Evolutionary conservation across 73 alveolate species (phyloP), one percentile per base, ranked within the genome.

Genomic region (Paramecium sonneborni): DNA sequence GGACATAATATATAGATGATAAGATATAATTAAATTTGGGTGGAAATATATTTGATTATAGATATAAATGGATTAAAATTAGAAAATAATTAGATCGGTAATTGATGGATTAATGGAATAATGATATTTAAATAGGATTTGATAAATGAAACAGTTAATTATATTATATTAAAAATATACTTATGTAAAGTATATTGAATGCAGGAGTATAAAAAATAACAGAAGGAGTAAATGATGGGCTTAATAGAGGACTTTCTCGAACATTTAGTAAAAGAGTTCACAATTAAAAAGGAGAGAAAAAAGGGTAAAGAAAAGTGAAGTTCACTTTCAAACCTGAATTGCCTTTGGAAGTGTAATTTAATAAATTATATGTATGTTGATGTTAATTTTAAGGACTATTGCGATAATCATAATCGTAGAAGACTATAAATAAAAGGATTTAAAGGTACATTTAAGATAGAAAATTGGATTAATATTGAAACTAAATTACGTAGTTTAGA

Each of bases 391-490:
- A n/a, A 67, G 84, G 18, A 20, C 20, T 30, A 67, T 30, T 24
- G 46, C 6, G 12, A 24, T 7, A 24, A 67, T 5, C 38, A 32
- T 6, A 35, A 35, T 35, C 28, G 87, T 32, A 43, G 87, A 21
- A 32, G 58, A 0, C 3, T 74, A 18, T 74, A 35, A 21, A 30
- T 79, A 8, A 43, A 79, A 34, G 90, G 90, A 32, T 79, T 24
- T 18, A 79, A 79, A 79, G 90, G 90, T 6, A 79, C 90, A 21
- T 79, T 79, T 23, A 79, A 79, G 72, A 46, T 79, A 12, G 90
- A 79, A 14, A 30, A 79, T 18, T 79, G 90, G 90, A 79, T 79
- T 18, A 30, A 38, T 46, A 38, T 79, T 4, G 90, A 79, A 20
- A 23, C 90, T 4, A 39, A 79, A 14, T 34, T 79, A 24, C 20